Evolutionary conservation across 768 basidiomycete genomes (phyloP).

Genomic region (Hygrocybe punicea): DNA sequence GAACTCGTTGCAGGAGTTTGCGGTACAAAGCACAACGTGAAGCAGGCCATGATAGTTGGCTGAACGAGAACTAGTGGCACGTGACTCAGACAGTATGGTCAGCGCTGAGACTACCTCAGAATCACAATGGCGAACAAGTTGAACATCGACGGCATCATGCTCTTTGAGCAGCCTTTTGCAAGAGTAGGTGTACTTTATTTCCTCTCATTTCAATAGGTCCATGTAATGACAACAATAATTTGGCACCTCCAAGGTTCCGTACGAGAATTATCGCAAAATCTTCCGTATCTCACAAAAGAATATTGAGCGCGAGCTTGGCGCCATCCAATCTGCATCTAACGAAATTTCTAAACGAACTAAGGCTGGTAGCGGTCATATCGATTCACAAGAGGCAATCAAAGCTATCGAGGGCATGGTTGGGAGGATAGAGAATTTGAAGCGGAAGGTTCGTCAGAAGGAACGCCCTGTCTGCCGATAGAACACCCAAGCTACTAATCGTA

Average conservation of each 20-base stretch:
- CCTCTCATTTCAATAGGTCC: not conserved
- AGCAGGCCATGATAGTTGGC: no score
- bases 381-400: slow-evolving; percentile 52
- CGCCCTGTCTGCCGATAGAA: not conserved
- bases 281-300: slow-evolving; percentile 79
- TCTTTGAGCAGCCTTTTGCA: slow-evolving; percentile 83
- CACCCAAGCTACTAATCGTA: slow-evolving; percentile 3
- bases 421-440: slow-evolving; percentile 75
- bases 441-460: slow-evolving; percentile 60
- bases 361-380: slow-evolving; percentile 29
- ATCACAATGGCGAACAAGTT: slow-evolving; percentile 45
- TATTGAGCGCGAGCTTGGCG: slow-evolving; percentile 73
- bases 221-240: no score
- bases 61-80: no score
- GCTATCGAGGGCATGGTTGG: slow-evolving; percentile 73
- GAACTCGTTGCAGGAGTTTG: no score
- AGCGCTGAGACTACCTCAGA: not conserved
- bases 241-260: slow-evolving; percentile 61
- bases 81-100: not conserved
- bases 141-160: slow-evolving; percentile 67
- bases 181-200: slow-evolving; percentile 43
- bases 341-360: slow-evolving; percentile 56
- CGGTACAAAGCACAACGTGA: no score
- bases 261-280: slow-evolving; percentile 85
- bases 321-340: slow-evolving; percentile 51